Percentiles rank a stretch among this genome's conserved stretches.
Conservation (phyloP, 805 yeast genomes). For the Diddensiella santjacobensis region DNA sequence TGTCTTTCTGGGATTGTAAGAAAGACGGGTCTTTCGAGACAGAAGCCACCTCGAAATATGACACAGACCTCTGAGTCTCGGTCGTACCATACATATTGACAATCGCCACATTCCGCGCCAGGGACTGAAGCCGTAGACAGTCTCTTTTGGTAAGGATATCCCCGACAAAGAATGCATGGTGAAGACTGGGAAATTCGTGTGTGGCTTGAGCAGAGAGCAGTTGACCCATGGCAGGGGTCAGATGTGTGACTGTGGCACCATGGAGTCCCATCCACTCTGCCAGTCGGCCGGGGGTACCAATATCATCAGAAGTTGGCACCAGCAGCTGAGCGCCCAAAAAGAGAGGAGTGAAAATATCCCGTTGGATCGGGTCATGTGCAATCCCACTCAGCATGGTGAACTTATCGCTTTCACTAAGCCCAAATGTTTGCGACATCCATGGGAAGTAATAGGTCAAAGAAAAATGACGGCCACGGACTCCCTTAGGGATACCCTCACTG, state of each 20-base stretch:
- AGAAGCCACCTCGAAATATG: slow-evolving; percentile 84
- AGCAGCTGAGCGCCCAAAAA: slow-evolving; percentile 90
- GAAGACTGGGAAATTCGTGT: slow-evolving; percentile 76
- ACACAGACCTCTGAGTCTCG: slow-evolving; percentile 97
- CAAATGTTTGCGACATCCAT: slow-evolving; percentile 92
- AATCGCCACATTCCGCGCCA: slow-evolving; percentile 84
- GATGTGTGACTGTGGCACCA: slow-evolving; percentile 92
- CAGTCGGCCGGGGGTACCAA: slow-evolving; percentile 95
- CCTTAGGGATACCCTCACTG: slow-evolving; percentile 97
- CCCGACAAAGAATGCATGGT: slow-evolving; percentile 97
- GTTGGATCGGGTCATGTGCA: slow-evolving; percentile 98
- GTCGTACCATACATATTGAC: slow-evolving; percentile 99
- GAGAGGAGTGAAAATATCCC: slow-evolving; percentile 98
- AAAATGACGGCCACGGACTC: slow-evolving; percentile 96
- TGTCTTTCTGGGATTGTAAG: slow-evolving; percentile 81
- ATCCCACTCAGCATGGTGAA: slow-evolving; percentile 98
- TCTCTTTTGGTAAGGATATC: slow-evolving; percentile 97
- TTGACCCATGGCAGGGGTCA: slow-evolving; percentile 99
- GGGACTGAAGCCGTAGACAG: slow-evolving; percentile 84
- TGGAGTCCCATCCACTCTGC: slow-evolving; percentile 96
- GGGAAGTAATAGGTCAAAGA: slow-evolving; percentile 96
- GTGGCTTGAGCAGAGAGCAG: slow-evolving; percentile 92
- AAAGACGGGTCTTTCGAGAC: slow-evolving; percentile 64
- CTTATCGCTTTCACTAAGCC: slow-evolving; percentile 70
- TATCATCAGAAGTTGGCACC: slow-evolving; percentile 95